Conservation (phyloP, 805 yeast genomes). For the Kuraishia capsulata region DNA sequence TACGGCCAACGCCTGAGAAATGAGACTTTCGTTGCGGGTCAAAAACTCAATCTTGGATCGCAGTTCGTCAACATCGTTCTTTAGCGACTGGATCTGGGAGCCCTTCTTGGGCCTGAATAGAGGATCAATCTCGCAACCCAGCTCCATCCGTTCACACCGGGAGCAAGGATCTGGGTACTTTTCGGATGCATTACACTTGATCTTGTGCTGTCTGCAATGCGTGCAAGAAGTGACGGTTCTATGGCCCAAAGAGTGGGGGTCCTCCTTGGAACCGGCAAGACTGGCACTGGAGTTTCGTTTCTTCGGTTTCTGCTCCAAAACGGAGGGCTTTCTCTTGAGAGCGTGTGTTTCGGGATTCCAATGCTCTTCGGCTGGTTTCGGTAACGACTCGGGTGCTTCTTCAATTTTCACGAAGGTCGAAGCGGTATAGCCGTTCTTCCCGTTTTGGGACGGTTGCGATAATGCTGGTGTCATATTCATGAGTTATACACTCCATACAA, state of each 20-base stretch:
- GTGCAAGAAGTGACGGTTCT: slow-evolving; percentile 91
- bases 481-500: no score
- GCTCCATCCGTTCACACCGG: slow-evolving; percentile 71
- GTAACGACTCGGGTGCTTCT: neutral
- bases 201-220: slow-evolving; percentile 90
- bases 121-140: slow-evolving; percentile 84
- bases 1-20: slow-evolving; percentile 53
- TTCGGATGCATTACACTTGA: slow-evolving; percentile 85
- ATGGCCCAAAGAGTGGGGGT: slow-evolving; percentile 39
- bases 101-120: slow-evolving; percentile 88
- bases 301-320: neutral
- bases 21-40: slow-evolving; percentile 55
- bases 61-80: slow-evolving; percentile 79
- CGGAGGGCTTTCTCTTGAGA: slow-evolving; percentile 1
- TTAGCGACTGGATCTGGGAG: slow-evolving; percentile 73
- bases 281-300: neutral
- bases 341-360: no score
- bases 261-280: neutral
- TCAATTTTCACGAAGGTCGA: neutral
- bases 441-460: neutral
- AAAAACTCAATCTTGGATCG: slow-evolving; percentile 62
- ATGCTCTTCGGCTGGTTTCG: neutral
- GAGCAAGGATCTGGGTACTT: slow-evolving; percentile 76
- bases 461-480: neutral
- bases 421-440: neutral